Evolutionary conservation across 2,329 filamentous ascomycete genomes (phyloP), one percentile per base, ranked within the genome.

Genomic region (Colletotrichum coccodes): DNA sequence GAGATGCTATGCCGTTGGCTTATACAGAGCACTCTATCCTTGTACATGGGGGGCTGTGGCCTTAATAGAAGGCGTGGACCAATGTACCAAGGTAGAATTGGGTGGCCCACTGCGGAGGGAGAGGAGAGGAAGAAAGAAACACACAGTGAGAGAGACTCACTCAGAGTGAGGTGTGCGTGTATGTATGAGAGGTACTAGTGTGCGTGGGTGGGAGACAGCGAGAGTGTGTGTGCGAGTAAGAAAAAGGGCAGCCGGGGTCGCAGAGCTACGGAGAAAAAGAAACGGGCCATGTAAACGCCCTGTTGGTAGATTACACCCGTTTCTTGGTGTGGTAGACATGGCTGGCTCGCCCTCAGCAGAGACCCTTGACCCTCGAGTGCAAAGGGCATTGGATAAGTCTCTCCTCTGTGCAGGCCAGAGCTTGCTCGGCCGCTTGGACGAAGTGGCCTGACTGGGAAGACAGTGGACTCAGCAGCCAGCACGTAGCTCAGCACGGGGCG

Each of bases 251-350:
- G 67, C 58, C 36, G 32, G 56, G 23, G 38, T 44, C 40, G 26
- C 57, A 62, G 34, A 50, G 52, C 50, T 44, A 63, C 57, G 46
- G 52, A 58, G 62, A 60, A 62, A 64, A 66, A 68, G 63, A 61
- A 70, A 68, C 36, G 56, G 49, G 56, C 28, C 62, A 54, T 54
- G 66, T 49, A 50, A 46, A 49, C 53, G 34, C 42, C 54, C 50
- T 38, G 26, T 36, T 36, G 34, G 36, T 57, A 64, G 78, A 56
- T 50, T 79, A 61, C 78, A 78, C 71, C 75, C 74, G 18, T 78
- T 77, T 68, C 80, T 79, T 64, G 78, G 78, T 23, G 62, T 56
- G 64, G 52, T 57, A 32, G 54, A 68, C 54, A 69, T 69, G 54
- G 49, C 49, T 62, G 61, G 62, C 66, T 50, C 16, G n/a, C 56